Evolutionary conservation across 2,329 filamentous ascomycete species (phyloP), one percentile per base, ranked within the genome.

Genomic region (Emmonsia crescens): DNA sequence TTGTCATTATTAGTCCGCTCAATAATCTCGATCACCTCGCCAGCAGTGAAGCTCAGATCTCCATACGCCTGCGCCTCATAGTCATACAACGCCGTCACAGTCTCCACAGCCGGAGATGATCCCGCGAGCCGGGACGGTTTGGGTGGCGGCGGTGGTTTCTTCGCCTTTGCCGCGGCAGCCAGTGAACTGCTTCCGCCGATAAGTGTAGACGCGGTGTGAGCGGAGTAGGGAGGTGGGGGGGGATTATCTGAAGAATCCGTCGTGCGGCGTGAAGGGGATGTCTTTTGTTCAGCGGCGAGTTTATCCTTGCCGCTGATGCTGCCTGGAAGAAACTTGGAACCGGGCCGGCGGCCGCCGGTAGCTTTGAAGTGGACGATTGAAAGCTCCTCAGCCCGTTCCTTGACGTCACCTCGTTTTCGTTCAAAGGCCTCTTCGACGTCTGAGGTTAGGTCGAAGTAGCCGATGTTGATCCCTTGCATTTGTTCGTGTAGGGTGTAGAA

Each of bases 401-500:
- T 87, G 63, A 94, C 87, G 68, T 95, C 89, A 31, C 91, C 93
- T 36, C 92, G 88, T 79, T 96, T 96, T 74, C 85, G 83, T 70
- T 89, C 81, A 74, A 96, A 99, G 14, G 91, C 92, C 66, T 93
- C 93, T 74, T 96, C 91, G 51, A 99, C 88, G 70, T 96, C 92
- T 38, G 89, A 82, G 1, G 89, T 89, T 59, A 99, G 83, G 74
- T 99, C 89, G 75, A 99, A 99, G 78, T 99, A 99, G 64, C 91
- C 91, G 72, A 99, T 99, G 71, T 97, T 92, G 74, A 95, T 91
- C 67, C 83, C 86, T 78, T 99, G 94, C 94, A 99, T 99, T 77
- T 88, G 91, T 77, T 97, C 93, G 74, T 99, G 94, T 60, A 99
- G 82, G 0, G 94, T 99, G 77, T 99, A 99, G 76, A 97, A 99